Conservation (phyloP, 2,329 filamentous ascomycete genomes). For the Magnaporthiopsis rhizophila region DNA sequence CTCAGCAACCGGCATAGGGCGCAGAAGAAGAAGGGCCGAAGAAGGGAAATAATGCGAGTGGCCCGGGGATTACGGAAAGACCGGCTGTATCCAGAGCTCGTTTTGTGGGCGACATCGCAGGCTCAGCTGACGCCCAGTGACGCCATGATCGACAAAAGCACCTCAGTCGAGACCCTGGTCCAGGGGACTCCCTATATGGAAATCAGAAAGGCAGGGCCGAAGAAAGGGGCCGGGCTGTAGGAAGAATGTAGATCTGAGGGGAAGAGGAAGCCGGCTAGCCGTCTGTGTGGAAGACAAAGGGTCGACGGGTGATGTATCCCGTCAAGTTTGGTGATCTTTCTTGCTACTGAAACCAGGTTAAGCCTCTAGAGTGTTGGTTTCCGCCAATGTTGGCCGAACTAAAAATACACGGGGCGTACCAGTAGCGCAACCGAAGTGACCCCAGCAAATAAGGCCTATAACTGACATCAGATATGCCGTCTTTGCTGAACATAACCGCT, state of each 20-base stretch:
- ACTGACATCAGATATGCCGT: background rate
- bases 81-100: too few relatives aligned
- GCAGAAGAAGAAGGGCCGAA: background rate
- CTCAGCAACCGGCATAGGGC: background rate
- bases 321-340: background rate
- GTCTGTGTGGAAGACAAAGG: background rate
- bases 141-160: slow-evolving; percentile 2
- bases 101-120: too few relatives aligned
- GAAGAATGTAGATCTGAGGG: background rate
- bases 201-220: background rate
- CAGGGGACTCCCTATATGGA: background rate
- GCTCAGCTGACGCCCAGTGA: background rate
- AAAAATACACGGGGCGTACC: too few relatives aligned
- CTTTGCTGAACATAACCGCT: background rate
- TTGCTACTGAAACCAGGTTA: background rate
- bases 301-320: background rate
- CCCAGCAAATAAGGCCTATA: background rate
- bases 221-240: background rate
- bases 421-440: background rate
- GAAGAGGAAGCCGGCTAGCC: background rate
- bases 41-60: too few relatives aligned
- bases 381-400: background rate
- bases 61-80: too few relatives aligned
- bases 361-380: background rate
- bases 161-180: background rate